phyloP scores from a whole-genome alignment of 192 early-diverging fungal genomes.

The Chytriomyces sp. region DNA sequence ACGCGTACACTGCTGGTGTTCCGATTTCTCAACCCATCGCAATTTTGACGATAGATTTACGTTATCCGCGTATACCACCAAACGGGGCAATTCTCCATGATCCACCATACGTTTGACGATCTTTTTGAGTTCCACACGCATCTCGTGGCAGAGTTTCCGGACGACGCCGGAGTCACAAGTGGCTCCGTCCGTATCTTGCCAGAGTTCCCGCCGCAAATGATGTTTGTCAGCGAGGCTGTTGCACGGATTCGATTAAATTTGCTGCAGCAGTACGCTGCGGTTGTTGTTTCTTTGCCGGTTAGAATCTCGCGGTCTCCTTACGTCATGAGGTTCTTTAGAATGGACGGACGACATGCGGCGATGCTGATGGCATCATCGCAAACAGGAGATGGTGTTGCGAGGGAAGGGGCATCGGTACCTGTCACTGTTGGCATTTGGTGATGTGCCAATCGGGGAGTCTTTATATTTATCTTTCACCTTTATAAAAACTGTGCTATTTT shows the following conservation, averaged over 20 bases:
- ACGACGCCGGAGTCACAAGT: slow-evolving; percentile 52
- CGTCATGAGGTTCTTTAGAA: slow-evolving; percentile 55
- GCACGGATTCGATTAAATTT: slow-evolving; percentile 46
- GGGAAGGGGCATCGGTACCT: neutral
- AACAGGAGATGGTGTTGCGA: neutral
- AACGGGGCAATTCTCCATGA: slow-evolving; percentile 14
- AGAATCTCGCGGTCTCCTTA: slow-evolving; percentile 57
- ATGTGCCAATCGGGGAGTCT: neutral
- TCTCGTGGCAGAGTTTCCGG: slow-evolving; percentile 62
- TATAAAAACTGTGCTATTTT: no score
- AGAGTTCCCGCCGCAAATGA: slow-evolving; percentile 62
- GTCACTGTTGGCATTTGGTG: slow-evolving; percentile 1
- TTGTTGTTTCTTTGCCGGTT: slow-evolving; percentile 53
- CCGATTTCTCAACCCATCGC: neutral
- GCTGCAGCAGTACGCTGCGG: slow-evolving; percentile 58
- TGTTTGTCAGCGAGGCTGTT: slow-evolving; percentile 63
- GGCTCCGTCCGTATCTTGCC: slow-evolving; percentile 50
- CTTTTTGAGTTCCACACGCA: slow-evolving; percentile 65
- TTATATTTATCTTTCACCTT: no score
- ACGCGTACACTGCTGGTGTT: no score
- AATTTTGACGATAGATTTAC: slow-evolving; percentile 46
- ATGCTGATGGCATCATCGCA: neutral
- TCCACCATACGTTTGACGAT: slow-evolving; percentile 55
- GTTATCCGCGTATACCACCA: slow-evolving; percentile 43
- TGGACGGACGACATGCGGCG: slow-evolving; percentile 48